Percentiles rank a stretch among this genome's conserved stretches.
phyloP scores from a whole-genome alignment of 2,329 filamentous ascomycete genomes.

The Pseudogymnoascus sp. region DNA sequence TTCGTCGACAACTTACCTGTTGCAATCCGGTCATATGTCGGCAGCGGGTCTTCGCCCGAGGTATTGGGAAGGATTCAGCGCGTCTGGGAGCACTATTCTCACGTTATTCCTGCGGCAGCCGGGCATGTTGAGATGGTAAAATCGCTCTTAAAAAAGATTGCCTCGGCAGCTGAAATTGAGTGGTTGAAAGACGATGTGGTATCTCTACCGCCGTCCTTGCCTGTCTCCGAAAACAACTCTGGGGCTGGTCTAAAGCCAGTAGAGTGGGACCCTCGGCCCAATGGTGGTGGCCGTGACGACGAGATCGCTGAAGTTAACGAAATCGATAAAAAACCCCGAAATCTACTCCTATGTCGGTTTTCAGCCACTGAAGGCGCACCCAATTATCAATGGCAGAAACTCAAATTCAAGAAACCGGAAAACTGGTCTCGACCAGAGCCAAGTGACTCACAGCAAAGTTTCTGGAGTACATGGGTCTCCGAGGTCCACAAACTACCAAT shows the following conservation, averaged over 20 bases:
- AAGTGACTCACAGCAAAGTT: neutral
- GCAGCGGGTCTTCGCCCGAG: neutral
- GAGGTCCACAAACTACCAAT: neutral
- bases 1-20: neutral
- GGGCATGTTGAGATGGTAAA: neutral
- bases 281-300: neutral
- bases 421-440: neutral
- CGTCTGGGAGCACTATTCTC: neutral
- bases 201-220: neutral
- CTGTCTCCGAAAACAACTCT: neutral
- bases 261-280: neutral
- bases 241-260: neutral
- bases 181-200: neutral
- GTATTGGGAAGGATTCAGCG: neutral
- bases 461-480: neutral
- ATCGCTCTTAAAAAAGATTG: neutral
- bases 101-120: neutral
- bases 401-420: neutral
- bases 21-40: neutral
- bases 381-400: neutral
- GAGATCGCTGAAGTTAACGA: neutral
- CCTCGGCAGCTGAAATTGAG: neutral
- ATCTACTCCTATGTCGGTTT: neutral
- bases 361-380: neutral
- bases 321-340: neutral